These are phyloP conservation scores for Claviceps digitariae DNA, from an alignment of 2,329 filamentous ascomycete genomes.

Conservation along the genomic window DNA sequence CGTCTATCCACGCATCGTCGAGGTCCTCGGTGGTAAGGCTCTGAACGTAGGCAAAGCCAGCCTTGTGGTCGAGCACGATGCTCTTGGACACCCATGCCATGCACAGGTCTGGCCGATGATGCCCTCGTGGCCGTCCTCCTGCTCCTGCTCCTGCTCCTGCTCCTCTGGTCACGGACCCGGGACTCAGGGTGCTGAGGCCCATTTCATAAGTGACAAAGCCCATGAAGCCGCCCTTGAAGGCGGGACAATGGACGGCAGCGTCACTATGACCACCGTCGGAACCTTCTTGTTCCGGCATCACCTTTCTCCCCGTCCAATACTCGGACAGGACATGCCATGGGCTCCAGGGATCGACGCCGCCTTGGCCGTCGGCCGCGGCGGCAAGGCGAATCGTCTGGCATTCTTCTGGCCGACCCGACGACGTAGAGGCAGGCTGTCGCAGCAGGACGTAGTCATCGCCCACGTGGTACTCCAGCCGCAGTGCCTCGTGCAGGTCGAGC, in stretches of 20 bases:
- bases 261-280: background rate
- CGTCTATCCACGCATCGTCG: conserved; percentile 19
- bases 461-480: conserved; percentile 43
- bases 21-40: conserved; percentile 14
- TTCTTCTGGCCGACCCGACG: conserved; percentile 8
- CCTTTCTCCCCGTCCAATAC: conserved; percentile 22
- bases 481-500: conserved; percentile 42
- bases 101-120: conserved; percentile 53
- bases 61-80: conserved; percentile 61
- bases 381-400: conserved; percentile 16
- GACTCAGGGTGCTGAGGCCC: conserved; percentile 37
- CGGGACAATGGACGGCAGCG: conserved; percentile 12
- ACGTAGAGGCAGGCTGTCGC: conserved; percentile 12
- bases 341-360: conserved; percentile 15
- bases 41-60: conserved; percentile 51
- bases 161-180: conserved; percentile 12
- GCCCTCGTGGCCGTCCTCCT: conserved; percentile 11
- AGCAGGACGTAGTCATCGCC: conserved; percentile 27
- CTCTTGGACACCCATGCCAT: conserved; percentile 66
- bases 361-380: background rate
- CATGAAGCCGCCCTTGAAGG: conserved; percentile 75
- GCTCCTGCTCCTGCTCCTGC: too few relatives aligned
- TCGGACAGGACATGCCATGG: conserved; percentile 40
- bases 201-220: conserved; percentile 80
- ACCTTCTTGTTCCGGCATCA: conserved; percentile 5